These are phyloP conservation scores for Trifolium pratense DNA, from an alignment of 306 rosid species.

Conservation along the genomic window DNA sequence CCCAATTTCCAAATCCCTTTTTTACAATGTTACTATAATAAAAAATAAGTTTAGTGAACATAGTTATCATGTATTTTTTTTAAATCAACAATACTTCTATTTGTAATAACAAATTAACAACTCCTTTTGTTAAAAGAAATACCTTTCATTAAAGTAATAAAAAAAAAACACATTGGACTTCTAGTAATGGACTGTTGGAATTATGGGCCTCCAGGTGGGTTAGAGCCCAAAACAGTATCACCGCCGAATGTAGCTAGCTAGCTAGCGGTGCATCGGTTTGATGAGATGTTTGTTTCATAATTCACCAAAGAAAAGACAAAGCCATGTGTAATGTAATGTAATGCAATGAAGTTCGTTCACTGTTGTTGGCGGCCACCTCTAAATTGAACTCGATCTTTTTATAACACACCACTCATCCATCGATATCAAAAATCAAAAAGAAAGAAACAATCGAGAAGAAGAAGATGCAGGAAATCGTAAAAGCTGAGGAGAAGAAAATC, in stretches of 20 bases:
- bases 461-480: slow-evolving; percentile 40
- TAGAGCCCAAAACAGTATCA: not conserved
- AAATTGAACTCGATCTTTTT: not conserved
- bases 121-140: too few species aligned
- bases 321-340: not conserved
- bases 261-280: not conserved
- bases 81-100: too few species aligned
- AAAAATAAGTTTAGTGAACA: too few species aligned
- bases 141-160: too few species aligned
- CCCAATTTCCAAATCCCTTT: too few species aligned
- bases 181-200: too few species aligned
- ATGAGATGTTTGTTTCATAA: not conserved
- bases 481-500: slow-evolving; percentile 39
- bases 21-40: too few species aligned
- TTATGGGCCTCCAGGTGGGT: not conserved
- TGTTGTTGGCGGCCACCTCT: not conserved
- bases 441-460: not conserved
- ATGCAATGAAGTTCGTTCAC: not conserved
- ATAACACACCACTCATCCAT: not conserved
- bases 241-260: not conserved
- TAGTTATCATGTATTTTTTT: too few species aligned
- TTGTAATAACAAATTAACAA: too few species aligned
- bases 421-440: not conserved
- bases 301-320: not conserved
- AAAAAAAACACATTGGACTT: too few species aligned